A percentile compares a stretch with the other conserved stretches of the same genome.
These are phyloP conservation scores for Vigna radiata DNA, from an alignment of 306 rosid genomes.

Conservation along the genomic window DNA sequence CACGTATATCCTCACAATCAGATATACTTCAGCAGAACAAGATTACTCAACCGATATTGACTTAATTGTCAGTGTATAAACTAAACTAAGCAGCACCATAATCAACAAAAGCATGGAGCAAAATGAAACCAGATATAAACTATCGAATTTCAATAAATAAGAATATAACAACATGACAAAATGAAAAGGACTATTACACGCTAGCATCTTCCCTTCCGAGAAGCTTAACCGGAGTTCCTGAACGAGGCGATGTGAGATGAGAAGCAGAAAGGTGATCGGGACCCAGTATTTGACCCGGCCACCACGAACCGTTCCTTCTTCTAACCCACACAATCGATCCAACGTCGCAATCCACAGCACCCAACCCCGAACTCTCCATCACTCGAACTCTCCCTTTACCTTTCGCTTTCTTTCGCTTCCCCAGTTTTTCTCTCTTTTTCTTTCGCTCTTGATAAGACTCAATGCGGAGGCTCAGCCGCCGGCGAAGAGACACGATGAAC, in stretches of 20 bases:
- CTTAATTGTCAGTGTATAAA: conserved; percentile 8
- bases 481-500: conserved; percentile 43
- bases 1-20: background rate
- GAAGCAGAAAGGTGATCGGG: conserved; percentile 49
- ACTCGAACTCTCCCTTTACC: conserved; percentile 21
- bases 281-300: conserved; percentile 63
- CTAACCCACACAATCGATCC: conserved; percentile 65
- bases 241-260: conserved; percentile 58
- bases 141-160: background rate
- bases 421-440: conserved; percentile 38
- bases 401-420: conserved; percentile 52
- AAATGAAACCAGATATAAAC: conserved; percentile 9
- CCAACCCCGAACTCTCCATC: conserved; percentile 51
- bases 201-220: conserved; percentile 64
- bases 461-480: conserved; percentile 44
- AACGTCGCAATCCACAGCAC: conserved; percentile 51
- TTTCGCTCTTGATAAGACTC: background rate
- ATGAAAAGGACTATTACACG: conserved; percentile 44
- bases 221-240: conserved; percentile 64
- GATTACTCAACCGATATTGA: background rate
- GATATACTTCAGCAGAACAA: conserved; percentile 12
- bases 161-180: background rate
- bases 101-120: conserved; percentile 1
- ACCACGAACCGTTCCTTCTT: conserved; percentile 62
- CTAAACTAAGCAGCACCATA: background rate